Evolutionary conservation across 345 rosid species (phyloP).

Genomic region (Pistacia vera): DNA sequence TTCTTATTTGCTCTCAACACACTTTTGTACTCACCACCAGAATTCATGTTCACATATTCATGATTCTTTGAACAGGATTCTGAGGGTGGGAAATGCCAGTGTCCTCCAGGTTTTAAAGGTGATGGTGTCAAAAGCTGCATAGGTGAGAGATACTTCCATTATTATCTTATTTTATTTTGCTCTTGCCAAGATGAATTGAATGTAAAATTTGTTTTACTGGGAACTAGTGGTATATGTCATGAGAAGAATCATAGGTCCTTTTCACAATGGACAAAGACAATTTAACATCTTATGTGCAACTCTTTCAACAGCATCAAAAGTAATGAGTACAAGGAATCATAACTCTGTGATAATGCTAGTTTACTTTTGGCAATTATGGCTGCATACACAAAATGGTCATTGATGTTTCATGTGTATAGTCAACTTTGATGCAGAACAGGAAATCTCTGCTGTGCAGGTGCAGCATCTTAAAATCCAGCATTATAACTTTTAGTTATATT

Average conservation of each 20-base stretch:
- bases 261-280: neutral
- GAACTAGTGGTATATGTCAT: neutral
- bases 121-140: slow-evolving; percentile 80
- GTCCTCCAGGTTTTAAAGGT: slow-evolving; percentile 92
- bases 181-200: neutral
- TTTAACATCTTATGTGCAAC: neutral
- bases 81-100: slow-evolving; percentile 72
- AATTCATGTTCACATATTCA: slow-evolving; percentile 24
- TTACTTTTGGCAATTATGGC: neutral
- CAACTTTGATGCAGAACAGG: neutral
- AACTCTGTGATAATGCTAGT: neutral
- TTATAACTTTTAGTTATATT: neutral
- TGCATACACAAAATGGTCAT: neutral
- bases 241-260: neutral
- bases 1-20: slow-evolving; percentile 1
- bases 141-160: slow-evolving; percentile 47
- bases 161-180: neutral
- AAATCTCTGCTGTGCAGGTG: neutral
- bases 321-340: neutral
- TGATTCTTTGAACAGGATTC: slow-evolving; percentile 52
- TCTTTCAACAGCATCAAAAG: neutral
- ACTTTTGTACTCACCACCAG: neutral
- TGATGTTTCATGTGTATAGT: neutral
- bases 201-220: neutral
- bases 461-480: neutral